Conservation (phyloP, 2,329 filamentous ascomycete genomes). For the Bertia moriformis region DNA sequence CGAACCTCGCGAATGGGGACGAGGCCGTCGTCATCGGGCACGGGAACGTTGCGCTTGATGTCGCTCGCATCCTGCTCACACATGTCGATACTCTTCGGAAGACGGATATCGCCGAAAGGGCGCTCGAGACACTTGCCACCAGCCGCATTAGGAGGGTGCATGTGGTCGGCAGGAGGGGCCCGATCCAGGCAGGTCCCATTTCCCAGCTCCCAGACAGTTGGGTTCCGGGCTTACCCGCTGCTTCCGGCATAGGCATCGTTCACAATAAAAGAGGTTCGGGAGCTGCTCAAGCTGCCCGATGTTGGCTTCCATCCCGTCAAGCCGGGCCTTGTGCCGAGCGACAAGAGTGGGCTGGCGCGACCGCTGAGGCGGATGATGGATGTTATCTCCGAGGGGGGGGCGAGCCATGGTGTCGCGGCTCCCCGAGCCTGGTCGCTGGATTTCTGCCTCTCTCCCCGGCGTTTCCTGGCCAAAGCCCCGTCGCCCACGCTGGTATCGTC, state of each 20-base stretch:
- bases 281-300: slow-evolving; percentile 69
- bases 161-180: slow-evolving; percentile 78
- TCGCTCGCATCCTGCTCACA: slow-evolving; percentile 73
- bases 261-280: slow-evolving; percentile 89
- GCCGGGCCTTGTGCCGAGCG: too few relatives aligned
- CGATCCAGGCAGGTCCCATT: slow-evolving; percentile 52
- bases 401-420: too few relatives aligned
- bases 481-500: too few relatives aligned
- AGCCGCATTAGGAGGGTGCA: slow-evolving; percentile 68
- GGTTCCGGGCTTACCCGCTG: slow-evolving; percentile 1
- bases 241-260: slow-evolving; percentile 57
- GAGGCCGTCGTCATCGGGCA: slow-evolving; percentile 83
- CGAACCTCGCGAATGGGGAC: slow-evolving; percentile 60
- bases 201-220: neutral
- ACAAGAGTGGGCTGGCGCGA: too few relatives aligned
- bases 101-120: slow-evolving; percentile 81
- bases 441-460: too few relatives aligned
- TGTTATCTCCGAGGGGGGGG: too few relatives aligned
- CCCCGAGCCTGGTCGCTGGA: too few relatives aligned
- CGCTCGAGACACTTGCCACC: slow-evolving; percentile 55
- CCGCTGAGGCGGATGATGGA: too few relatives aligned
- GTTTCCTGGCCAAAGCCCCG: too few relatives aligned
- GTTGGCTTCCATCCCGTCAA: too few relatives aligned
- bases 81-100: slow-evolving; percentile 58
- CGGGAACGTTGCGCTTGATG: slow-evolving; percentile 89